phyloP scores from a whole-genome alignment of 108 stramenopile genomes.

The Stephanodiscus triporus region DNA sequence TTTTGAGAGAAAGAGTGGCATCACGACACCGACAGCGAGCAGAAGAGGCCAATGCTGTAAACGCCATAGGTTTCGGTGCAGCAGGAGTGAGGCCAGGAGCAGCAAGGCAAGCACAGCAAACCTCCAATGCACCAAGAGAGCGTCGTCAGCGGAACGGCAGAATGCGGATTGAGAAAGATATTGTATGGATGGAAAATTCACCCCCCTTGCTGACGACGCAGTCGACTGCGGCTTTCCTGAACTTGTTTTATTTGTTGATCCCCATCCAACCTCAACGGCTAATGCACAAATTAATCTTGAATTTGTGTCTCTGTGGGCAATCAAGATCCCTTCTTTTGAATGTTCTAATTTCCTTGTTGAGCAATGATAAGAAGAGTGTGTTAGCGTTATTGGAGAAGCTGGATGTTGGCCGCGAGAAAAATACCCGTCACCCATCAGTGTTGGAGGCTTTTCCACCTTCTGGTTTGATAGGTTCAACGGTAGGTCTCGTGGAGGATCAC shows the following conservation, averaged over 20 bases:
- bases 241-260: slow-evolving; percentile 75
- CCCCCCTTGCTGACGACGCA: slow-evolving; percentile 57
- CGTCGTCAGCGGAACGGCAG: slow-evolving; percentile 49
- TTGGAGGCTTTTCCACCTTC: slow-evolving; percentile 63
- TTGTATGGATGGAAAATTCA: slow-evolving; percentile 46
- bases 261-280: slow-evolving; percentile 78
- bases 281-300: slow-evolving; percentile 81
- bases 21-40: slow-evolving; percentile 43
- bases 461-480: slow-evolving; percentile 70
- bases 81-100: slow-evolving; percentile 10
- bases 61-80: slow-evolving; percentile 12
- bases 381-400: slow-evolving; percentile 45
- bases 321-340: slow-evolving; percentile 53
- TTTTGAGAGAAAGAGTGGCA: slow-evolving; percentile 85
- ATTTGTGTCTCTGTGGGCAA: slow-evolving; percentile 52
- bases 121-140: slow-evolving; percentile 23
- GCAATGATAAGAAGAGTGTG: slow-evolving; percentile 56
- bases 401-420: slow-evolving; percentile 20
- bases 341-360: slow-evolving; percentile 59
- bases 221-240: slow-evolving; percentile 60
- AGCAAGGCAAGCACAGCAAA: slow-evolving; percentile 11
- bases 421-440: slow-evolving; percentile 34
- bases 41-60: slow-evolving; percentile 31
- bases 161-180: slow-evolving; percentile 58
- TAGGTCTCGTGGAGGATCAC: slow-evolving; percentile 55